These are phyloP conservation scores for Eutrema salsugineum DNA, from an alignment of 441 rosid species.

Conservation along the genomic window DNA sequence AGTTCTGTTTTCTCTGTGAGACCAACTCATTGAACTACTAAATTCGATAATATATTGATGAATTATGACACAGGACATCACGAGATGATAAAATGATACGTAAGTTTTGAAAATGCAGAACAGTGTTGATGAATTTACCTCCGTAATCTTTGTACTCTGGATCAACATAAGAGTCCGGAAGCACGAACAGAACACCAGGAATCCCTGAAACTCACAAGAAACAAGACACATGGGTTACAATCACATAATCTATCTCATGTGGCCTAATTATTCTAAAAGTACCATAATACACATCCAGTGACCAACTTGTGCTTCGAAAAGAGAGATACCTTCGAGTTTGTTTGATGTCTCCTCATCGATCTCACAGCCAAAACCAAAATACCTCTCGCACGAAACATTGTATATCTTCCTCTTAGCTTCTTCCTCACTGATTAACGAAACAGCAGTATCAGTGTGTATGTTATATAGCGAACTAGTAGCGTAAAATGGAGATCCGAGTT, in stretches of 20 bases:
- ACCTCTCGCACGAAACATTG: slow-evolving; percentile 92
- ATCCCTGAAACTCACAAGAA: slow-evolving; percentile 4
- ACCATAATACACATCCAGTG: neutral
- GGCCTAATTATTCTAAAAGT: neutral
- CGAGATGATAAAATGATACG: neutral
- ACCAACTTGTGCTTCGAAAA: neutral
- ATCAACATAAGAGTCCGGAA: slow-evolving; percentile 91
- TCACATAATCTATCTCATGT: neutral
- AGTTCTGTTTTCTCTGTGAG: neutral
- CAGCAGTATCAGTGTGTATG: neutral
- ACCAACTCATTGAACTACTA: neutral
- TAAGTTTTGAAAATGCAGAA: neutral
- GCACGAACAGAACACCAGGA: slow-evolving; percentile 85
- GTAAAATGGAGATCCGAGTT: neutral
- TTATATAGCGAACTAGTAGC: neutral
- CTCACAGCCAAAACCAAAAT: slow-evolving; percentile 92
- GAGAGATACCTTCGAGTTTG: slow-evolving; percentile 71
- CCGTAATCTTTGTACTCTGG: slow-evolving; percentile 88
- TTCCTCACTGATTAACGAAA: slow-evolving; percentile 48
- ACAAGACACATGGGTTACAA: neutral
- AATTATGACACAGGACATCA: neutral
- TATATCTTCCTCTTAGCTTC: slow-evolving; percentile 91
- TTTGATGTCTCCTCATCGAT: slow-evolving; percentile 93
- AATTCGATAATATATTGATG: neutral
- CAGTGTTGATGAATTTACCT: slow-evolving; percentile 36